phyloP scores from a whole-genome alignment of 495 filamentous ascomycete genomes.

The Penicillium maclennaniae region DNA sequence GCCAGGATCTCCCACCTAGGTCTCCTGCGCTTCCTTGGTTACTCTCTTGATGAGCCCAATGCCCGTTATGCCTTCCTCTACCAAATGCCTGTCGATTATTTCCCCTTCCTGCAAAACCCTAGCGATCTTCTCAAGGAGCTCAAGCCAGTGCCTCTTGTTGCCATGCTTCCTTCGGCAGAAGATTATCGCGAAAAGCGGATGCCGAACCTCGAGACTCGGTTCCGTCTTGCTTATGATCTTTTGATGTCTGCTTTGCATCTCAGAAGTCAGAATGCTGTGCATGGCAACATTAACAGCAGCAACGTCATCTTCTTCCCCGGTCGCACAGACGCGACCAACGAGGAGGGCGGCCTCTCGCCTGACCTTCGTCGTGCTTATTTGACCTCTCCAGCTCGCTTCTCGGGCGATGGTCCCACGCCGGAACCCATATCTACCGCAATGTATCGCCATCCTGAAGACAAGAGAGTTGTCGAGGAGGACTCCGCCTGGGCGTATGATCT shows the following conservation, averaged over 20 bases:
- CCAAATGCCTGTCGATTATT: slow-evolving; percentile 64
- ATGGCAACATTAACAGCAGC: slow-evolving; percentile 75
- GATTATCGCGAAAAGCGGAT: slow-evolving; percentile 39
- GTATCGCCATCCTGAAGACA: slow-evolving; percentile 77
- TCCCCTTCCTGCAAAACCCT: slow-evolving; percentile 43
- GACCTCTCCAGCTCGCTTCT: slow-evolving; percentile 78
- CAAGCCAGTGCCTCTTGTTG: slow-evolving; percentile 45
- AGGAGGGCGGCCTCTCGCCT: slow-evolving; percentile 38
- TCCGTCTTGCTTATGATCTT: slow-evolving; percentile 76
- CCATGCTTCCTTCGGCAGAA: slow-evolving; percentile 45
- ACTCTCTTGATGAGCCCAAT: slow-evolving; percentile 74
- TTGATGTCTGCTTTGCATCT: slow-evolving; percentile 71
- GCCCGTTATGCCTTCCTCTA: slow-evolving; percentile 80
- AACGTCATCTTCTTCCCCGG: slow-evolving; percentile 76
- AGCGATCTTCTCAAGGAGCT: slow-evolving; percentile 39
- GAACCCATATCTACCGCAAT: slow-evolving; percentile 55
- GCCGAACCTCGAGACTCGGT: slow-evolving; percentile 72
- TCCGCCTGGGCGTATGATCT: slow-evolving; percentile 66
- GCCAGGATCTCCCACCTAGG: slow-evolving; percentile 56
- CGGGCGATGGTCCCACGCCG: slow-evolving; percentile 54
- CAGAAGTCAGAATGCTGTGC: slow-evolving; percentile 69
- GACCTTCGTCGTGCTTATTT: slow-evolving; percentile 73
- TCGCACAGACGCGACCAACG: slow-evolving; percentile 33
- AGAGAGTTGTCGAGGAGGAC: slow-evolving; percentile 52
- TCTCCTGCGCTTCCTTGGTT: slow-evolving; percentile 74